Evolutionary conservation across 176 grass and related monocot species (phyloP).

Genomic region (Avena insularis): DNA sequence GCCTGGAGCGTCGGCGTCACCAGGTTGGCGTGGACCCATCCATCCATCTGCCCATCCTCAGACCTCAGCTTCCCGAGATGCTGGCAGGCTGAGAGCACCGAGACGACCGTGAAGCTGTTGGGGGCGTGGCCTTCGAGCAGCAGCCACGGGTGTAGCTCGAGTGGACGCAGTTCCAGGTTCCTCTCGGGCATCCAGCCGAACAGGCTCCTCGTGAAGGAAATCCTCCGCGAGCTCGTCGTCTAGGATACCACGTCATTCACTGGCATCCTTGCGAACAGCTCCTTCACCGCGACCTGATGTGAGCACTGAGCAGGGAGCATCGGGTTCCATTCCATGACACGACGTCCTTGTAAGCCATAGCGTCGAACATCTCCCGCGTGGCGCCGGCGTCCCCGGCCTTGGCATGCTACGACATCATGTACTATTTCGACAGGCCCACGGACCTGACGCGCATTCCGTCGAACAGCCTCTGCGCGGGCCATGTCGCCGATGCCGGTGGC

Average conservation of each 20-base stretch:
- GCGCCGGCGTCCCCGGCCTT: not conserved
- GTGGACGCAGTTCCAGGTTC: conserved; percentile 47
- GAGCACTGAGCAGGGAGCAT: conserved; percentile 36
- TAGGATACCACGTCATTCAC: conserved; percentile 32
- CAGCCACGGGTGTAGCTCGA: conserved; percentile 49
- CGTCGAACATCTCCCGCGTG: conserved; percentile 49
- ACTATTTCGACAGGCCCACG: conserved; percentile 3
- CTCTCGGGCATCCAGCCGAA: too few species aligned
- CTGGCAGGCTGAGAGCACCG: conserved; percentile 45
- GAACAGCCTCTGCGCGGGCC: conserved; percentile 61
- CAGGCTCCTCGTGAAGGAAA: too few species aligned
- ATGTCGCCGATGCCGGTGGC: conserved; percentile 46
- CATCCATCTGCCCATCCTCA: too few species aligned
- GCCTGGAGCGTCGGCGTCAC: conserved; percentile 32
- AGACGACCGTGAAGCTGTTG: conserved; percentile 46
- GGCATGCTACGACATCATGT: too few species aligned
- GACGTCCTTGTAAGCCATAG: conserved; percentile 42
- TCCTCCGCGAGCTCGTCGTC: too few species aligned
- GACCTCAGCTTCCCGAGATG: conserved; percentile 44
- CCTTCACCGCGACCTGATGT: not conserved
- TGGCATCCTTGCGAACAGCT: not conserved
- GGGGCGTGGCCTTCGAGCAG: conserved; percentile 43
- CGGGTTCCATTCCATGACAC: conserved; percentile 58
- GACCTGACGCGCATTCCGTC: conserved; percentile 64
- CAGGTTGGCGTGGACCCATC: conserved; percentile 59